These are phyloP conservation scores for Plectosphaerella cucumerina DNA, from an alignment of 2,329 filamentous ascomycete species.

Conservation along the genomic window DNA sequence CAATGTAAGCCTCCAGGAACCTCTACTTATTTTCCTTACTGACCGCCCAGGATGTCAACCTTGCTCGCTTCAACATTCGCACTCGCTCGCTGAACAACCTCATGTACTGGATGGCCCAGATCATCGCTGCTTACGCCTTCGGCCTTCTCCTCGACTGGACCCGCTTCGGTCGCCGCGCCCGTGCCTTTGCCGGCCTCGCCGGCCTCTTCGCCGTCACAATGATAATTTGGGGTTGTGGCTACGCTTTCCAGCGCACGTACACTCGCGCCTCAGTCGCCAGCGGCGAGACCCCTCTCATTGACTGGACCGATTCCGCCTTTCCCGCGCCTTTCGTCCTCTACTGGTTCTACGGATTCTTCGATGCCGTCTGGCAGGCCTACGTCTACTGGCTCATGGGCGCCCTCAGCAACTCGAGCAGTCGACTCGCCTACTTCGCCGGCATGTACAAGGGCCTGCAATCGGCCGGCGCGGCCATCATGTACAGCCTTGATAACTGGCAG, in stretches of 20 bases:
- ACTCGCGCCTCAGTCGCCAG: constrained; percentile 30
- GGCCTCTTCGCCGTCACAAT: constrained; percentile 44
- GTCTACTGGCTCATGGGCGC: constrained; percentile 58
- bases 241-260: constrained; percentile 55
- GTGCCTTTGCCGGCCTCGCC: constrained; percentile 41
- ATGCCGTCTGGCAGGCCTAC: constrained; percentile 61
- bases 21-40: not conserved
- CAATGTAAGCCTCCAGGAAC: not conserved
- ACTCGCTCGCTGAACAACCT: constrained; percentile 51
- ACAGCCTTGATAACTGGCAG: constrained; percentile 34
- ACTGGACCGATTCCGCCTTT: constrained; percentile 43
- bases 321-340: constrained; percentile 64
- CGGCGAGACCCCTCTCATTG: constrained; percentile 31
- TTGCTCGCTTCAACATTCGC: constrained; percentile 48
- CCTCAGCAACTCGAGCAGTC: constrained; percentile 33
- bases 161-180: constrained; percentile 35
- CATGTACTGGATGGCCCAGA: constrained; percentile 54
- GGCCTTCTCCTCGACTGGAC: constrained; percentile 40
- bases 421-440: constrained; percentile 39
- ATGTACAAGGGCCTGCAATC: constrained; percentile 42
- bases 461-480: constrained; percentile 39
- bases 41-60: constrained; percentile 43
- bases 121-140: constrained; percentile 46
- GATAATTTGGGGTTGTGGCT: constrained; percentile 58
- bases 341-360: constrained; percentile 67